Percentiles rank a stretch among this genome's conserved stretches.
These are phyloP conservation scores for Gossypium anomalum DNA, from an alignment of 345 rosid genomes.

Conservation along the genomic window DNA sequence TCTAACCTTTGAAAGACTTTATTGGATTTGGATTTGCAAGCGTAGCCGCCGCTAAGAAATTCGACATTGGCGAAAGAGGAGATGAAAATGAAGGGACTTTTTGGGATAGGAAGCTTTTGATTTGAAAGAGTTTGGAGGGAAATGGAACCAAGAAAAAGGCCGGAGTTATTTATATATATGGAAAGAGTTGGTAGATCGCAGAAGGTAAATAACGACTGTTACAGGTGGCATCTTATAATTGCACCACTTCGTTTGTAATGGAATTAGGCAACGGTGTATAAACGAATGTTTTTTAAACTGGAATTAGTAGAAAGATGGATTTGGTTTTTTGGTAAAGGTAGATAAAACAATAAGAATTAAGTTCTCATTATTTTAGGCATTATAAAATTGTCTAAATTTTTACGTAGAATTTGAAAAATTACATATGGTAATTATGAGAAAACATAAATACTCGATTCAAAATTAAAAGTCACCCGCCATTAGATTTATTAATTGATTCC, in stretches of 20 bases:
- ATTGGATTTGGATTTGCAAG: constrained; percentile 58
- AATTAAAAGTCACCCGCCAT: too few species aligned
- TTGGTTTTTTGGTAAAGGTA: too few species aligned
- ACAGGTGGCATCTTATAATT: not conserved
- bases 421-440: accelerated
- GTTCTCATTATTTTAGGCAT: too few species aligned
- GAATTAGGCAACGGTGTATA: too few species aligned
- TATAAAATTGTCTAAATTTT: too few species aligned
- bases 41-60: constrained; percentile 12
- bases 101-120: not conserved
- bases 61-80: not conserved
- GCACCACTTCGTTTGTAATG: too few species aligned
- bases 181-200: not conserved
- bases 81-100: not conserved
- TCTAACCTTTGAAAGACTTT: constrained; percentile 64
- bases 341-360: too few species aligned
- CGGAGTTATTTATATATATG: not conserved
- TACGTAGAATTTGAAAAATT: too few species aligned
- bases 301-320: too few species aligned
- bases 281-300: too few species aligned
- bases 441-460: too few species aligned
- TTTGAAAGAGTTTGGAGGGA: not conserved
- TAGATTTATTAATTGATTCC: too few species aligned
- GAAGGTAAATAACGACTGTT: not conserved
- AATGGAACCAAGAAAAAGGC: not conserved